Conservation (phyloP, 768 basidiomycete genomes). For the Hypholoma fasciculare region DNA sequence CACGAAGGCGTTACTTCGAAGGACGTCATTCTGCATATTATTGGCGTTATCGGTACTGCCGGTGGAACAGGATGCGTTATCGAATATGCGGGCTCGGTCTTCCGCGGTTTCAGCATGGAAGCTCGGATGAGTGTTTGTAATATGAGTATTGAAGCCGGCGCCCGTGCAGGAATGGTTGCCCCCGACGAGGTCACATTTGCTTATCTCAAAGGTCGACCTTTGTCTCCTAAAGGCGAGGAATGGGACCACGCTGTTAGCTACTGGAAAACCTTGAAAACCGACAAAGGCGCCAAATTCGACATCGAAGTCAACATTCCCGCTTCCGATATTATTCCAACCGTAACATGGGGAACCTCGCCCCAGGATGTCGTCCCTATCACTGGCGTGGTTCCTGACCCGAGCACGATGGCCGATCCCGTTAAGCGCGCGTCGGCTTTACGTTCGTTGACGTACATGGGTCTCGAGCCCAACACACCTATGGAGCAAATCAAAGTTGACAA, state of each 20-base stretch:
- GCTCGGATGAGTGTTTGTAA: conserved; percentile 91
- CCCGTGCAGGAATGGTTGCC: conserved; percentile 90
- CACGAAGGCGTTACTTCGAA: conserved; percentile 84
- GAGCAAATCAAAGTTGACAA: conserved; percentile 82
- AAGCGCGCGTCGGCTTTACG: conserved; percentile 73
- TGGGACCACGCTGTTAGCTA: conserved; percentile 88
- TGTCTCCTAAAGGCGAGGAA: conserved; percentile 79
- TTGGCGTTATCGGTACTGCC: conserved; percentile 90
- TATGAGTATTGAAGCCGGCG: conserved; percentile 95
- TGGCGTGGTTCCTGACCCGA: conserved; percentile 77
- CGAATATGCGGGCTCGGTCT: conserved; percentile 89
- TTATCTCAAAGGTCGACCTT: conserved; percentile 79
- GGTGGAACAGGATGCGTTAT: conserved; percentile 92
- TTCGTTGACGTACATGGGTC: conserved; percentile 85
- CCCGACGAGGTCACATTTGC: conserved; percentile 86
- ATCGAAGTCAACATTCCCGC: conserved; percentile 78
- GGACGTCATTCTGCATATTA: conserved; percentile 89
- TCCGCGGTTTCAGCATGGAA: conserved; percentile 86
- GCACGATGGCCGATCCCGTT: conserved; percentile 58
- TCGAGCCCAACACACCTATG: conserved; percentile 75
- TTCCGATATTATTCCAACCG: conserved; percentile 84
- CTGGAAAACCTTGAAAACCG: conserved; percentile 78
- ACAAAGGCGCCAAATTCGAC: conserved; percentile 85
- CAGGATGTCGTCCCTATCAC: conserved; percentile 87
- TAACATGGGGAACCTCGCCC: conserved; percentile 93